A percentile compares a stretch with the other conserved stretches of the same genome.
Evolutionary conservation across 1,139 yeast genomes (phyloP).

Genomic region (Candida tropicalis): DNA sequence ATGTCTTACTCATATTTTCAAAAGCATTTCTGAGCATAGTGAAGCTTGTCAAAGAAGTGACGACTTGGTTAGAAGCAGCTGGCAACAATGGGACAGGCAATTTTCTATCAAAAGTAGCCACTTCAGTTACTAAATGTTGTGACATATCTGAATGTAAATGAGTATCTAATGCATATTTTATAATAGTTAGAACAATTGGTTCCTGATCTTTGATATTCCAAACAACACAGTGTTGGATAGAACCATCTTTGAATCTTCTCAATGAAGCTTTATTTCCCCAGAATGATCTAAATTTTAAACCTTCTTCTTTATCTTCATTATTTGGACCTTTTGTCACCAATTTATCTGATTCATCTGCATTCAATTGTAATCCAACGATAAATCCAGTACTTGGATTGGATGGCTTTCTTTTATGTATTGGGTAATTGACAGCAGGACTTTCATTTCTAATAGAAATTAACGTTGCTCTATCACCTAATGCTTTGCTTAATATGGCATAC

Average conservation of each 20-base stretch:
- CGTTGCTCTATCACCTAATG: conserved; percentile 66
- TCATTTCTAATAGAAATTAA: conserved; percentile 45
- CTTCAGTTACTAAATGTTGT: conserved; percentile 40
- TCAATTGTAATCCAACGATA: conserved; percentile 67
- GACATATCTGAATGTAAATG: conserved; percentile 60
- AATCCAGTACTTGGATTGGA: conserved; percentile 36
- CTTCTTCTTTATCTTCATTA: conserved; percentile 58
- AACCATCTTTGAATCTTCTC: conserved; percentile 89
- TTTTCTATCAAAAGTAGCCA: conserved; percentile 47
- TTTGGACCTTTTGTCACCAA: conserved; percentile 86
- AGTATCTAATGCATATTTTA: conserved; percentile 60
- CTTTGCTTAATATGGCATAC: conserved; percentile 58
- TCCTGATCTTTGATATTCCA: conserved; percentile 69
- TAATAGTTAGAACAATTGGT: conserved; percentile 68
- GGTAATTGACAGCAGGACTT: conserved; percentile 32
- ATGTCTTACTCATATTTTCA: conserved; percentile 59
- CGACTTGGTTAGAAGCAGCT: conserved; percentile 53
- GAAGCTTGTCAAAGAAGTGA: conserved; percentile 54
- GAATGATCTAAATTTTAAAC: conserved; percentile 69
- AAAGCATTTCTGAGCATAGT: conserved; percentile 64
- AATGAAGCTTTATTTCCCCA: conserved; percentile 90
- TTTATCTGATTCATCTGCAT: conserved; percentile 76
- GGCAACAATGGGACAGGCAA: conserved; percentile 67
- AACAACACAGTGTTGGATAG: conserved; percentile 84
- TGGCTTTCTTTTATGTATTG: conserved; percentile 63